A percentile compares a stretch with the other conserved stretches of the same genome.
Conservation (phyloP, 139 green algal genomes). For the Chlorella sp. region DNA sequence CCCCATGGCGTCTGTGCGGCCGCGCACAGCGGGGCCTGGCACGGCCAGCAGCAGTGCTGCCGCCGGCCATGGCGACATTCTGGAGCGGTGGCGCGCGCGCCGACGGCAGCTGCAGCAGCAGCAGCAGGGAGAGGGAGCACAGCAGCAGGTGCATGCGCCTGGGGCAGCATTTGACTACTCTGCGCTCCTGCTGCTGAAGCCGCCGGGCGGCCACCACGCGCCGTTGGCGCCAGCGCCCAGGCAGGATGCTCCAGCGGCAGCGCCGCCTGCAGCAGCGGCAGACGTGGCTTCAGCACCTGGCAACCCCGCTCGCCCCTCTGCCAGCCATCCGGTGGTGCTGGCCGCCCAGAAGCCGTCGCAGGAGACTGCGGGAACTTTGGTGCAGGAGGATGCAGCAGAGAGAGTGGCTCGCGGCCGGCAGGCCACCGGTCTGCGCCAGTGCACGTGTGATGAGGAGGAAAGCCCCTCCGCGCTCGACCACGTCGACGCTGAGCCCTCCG, state of each 20-base stretch:
- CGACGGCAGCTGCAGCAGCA: neutral
- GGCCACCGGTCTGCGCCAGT: neutral
- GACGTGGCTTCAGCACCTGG: neutral
- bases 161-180: neutral
- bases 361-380: neutral
- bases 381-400: neutral
- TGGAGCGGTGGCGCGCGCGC: slow-evolving; percentile 15
- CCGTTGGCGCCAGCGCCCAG: neutral
- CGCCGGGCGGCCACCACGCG: neutral
- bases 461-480: too few species aligned
- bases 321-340: too few species aligned
- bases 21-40: too few species aligned
- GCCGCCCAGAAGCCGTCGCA: neutral
- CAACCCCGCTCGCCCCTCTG: neutral
- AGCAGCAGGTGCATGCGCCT: neutral
- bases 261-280: neutral
- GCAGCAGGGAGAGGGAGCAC: neutral
- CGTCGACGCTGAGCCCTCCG: too few species aligned
- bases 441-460: too few species aligned
- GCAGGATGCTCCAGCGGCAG: neutral
- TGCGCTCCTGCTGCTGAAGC: neutral
- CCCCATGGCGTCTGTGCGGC: too few species aligned
- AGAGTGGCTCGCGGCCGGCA: neutral
- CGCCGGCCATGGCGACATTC: neutral
- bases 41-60: neutral